Conservation (phyloP, 164 flowering plant genomes). For the Nymphaea thermarum region DNA sequence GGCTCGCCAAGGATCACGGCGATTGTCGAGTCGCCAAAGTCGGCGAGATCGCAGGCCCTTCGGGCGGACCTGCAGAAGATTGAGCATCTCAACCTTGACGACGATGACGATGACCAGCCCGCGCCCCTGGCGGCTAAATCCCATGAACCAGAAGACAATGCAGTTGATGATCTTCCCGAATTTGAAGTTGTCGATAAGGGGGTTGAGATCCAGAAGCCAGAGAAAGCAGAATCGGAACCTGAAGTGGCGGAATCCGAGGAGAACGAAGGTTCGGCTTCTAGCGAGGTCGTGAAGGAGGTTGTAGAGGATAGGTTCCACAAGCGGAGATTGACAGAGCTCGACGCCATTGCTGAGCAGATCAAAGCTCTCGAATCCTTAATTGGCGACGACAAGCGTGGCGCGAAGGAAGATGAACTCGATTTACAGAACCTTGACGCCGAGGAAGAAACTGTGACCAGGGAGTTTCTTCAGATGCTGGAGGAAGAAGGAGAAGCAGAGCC, state of each 20-base stretch:
- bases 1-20: conserved; percentile 24
- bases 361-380: conserved; percentile 83
- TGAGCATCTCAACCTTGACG: conserved; percentile 80
- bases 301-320: conserved; percentile 49
- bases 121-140: background rate
- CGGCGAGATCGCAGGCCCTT: conserved; percentile 27
- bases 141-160: conserved; percentile 21
- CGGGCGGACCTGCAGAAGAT: conserved; percentile 32
- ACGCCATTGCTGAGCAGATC: conserved; percentile 78
- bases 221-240: conserved; percentile 6
- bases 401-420: conserved; percentile 31
- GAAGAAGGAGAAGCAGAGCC: conserved; percentile 21
- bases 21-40: conserved; percentile 29
- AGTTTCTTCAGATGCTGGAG: conserved; percentile 86
- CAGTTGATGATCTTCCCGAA: conserved; percentile 43
- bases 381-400: conserved; percentile 25
- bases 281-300: conserved; percentile 73
- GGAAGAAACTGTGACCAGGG: conserved; percentile 80
- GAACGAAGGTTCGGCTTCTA: conserved; percentile 27
- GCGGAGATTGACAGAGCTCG: conserved; percentile 57
- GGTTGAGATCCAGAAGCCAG: conserved; percentile 47
- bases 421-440: conserved; percentile 68
- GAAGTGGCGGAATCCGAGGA: conserved; percentile 34
- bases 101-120: conserved; percentile 15
- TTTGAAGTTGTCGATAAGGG: conserved; percentile 90